Evolutionary conservation across 305 asterid genomes (phyloP).

Genomic region (Andrographis paniculata): DNA sequence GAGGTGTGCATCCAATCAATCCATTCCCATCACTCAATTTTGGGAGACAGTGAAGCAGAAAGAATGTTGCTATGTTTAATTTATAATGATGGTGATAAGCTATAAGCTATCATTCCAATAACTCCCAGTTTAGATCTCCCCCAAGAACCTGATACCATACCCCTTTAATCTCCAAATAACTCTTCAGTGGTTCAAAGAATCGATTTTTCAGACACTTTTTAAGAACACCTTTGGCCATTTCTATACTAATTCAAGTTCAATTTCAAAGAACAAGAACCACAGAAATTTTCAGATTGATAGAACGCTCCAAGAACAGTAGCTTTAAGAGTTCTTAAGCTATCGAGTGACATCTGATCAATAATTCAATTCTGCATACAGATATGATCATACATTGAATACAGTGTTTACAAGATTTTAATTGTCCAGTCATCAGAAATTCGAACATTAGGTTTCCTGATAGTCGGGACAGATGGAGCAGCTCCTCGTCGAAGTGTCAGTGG

Average conservation of each 20-base stretch:
- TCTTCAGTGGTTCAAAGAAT: not conserved
- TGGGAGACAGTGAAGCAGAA: constrained; percentile 14
- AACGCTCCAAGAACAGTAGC: too few relatives aligned
- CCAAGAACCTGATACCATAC: constrained; percentile 18
- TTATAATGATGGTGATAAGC: constrained; percentile 25
- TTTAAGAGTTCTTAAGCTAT: too few relatives aligned
- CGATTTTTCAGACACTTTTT: not conserved
- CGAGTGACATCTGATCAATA: too few relatives aligned
- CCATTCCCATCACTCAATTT: constrained; percentile 19
- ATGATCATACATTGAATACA: too few relatives aligned
- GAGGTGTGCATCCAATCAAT: too few relatives aligned
- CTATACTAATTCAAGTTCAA: too few relatives aligned
- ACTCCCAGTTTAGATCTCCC: too few relatives aligned
- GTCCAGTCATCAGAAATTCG: constrained; percentile 46
- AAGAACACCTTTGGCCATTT: too few relatives aligned
- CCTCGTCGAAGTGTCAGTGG: not conserved
- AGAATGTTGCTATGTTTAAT: constrained; percentile 6
- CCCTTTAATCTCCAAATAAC: not conserved
- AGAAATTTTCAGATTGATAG: too few relatives aligned
- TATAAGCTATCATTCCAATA: constrained; percentile 26
- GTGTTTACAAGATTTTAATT: constrained; percentile 26
- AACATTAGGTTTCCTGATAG: constrained; percentile 55
- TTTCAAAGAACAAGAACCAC: too few relatives aligned
- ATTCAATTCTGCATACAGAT: too few relatives aligned
- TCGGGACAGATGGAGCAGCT: constrained; percentile 24